Base-by-base conservation (phyloP, 2,329 filamentous ascomycete species). In the Phaeosphaeriaceae sp. region DNA sequence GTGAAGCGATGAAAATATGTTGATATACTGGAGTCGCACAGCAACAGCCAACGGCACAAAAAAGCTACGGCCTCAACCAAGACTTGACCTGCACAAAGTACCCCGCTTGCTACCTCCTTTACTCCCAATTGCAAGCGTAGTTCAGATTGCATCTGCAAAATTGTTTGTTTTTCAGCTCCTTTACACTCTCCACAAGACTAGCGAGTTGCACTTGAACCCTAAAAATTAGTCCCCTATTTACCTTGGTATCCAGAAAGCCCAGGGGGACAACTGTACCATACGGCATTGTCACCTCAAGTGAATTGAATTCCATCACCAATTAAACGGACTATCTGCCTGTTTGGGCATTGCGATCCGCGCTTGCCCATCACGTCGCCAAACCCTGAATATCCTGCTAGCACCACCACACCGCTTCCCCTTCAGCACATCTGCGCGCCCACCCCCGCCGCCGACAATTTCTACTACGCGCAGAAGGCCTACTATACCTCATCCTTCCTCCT, bases 381-480 rank as follows among this genome's bases (percentile, higher is more conserved):
- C 57, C 60, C 64, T 60, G 58, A 60, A 60, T 43, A 50, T 57
- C 50, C 48, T 60, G 50, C 52, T 56, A 52, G 50, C n/a, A 18
- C 28, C 30, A 54, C 52, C 64, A 67, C 66, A 68, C 66, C 66
- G 63, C 66, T 61, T 50, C 54, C 56, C 51, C 62, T 53, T 59
- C 58, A 53, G 63, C 60, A 59, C 56, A 58, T 48, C 56, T 58
- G 55, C 58, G 53, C 56, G 43, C n/a, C 43, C 42, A 42, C 48
- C 59, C 55, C 58, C 61, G 54, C 58, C 61, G 54, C 60, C 46
- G 44, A 48, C 46, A 39, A 48, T 30, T 44, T 30, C 44, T 39
- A 48, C 48, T 42, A 33, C 53, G 48, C 42, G 29, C 35, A 38
- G 50, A 40, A 36, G 46, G 45, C 42, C 42, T 30, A 17, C 45